Base-by-base conservation (phyloP, 2,329 filamentous ascomycete genomes). In the Colletotrichum sansevieriae region DNA sequence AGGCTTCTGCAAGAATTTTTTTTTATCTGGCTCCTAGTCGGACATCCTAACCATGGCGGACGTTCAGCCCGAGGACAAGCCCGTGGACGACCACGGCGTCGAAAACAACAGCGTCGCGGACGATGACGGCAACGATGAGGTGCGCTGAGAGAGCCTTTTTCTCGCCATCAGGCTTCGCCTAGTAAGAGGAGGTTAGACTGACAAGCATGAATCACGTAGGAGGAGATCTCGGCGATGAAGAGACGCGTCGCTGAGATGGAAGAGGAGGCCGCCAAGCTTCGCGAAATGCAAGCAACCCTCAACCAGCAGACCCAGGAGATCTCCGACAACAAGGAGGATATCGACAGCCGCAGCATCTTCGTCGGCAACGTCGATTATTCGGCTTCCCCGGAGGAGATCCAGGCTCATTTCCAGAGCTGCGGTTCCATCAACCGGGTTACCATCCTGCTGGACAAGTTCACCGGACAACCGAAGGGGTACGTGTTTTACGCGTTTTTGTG, bases 341-440 rank as follows among this genome's bases (percentile, higher is more conserved):
- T 99, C 68, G 96, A 99, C 82, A 91, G 91, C 73, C 91, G 96
- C 76, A 98, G 94, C 82, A 94, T 99, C 81, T 99, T 99, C 79
- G 96, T 99, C 51, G 96, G 96, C 74, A 99, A 99, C 75, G 96
- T 99, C 73, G 96, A 99, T 82, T 99, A 99, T 81, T 95, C 93
- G 71, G 95, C 95, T 22, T 97, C 94, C 33, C 96, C 96, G 2
- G 96, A 99, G 82, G 96, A 99, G 84, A 96, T 99, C 68, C 96
- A 99, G 84, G 93, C 94, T 68, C 96, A 99, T 78, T 99, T 99
- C 83, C 94, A 97, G 85, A 97, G 91, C 84, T 97, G 94, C 76
- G 96, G 96, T 70, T 94, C 92, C 73, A 99, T 99, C 85, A 99
- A 99, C 82, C 92, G 96, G 70, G 96, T 99, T 68, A 99, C 96